These are phyloP conservation scores for Citrus inodora DNA, from an alignment of 345 rosid genomes.

Conservation along the genomic window DNA sequence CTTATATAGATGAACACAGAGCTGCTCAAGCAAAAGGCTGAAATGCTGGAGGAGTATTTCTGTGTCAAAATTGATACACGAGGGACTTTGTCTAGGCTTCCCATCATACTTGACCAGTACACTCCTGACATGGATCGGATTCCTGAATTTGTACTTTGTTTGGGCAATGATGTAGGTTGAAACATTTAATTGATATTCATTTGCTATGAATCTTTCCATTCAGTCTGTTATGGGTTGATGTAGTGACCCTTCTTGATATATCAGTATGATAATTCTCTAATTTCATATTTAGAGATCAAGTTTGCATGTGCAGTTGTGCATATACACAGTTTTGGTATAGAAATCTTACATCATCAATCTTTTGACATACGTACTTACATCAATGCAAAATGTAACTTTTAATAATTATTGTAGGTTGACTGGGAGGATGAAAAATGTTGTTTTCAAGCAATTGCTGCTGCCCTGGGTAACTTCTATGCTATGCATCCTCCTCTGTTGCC, in stretches of 20 bases:
- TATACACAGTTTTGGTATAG: not conserved
- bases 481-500: conserved; percentile 92
- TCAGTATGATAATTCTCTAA: not conserved
- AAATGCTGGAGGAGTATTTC: conserved; percentile 87
- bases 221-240: not conserved
- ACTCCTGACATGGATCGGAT: conserved; percentile 94
- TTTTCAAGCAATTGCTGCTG: conserved; percentile 83
- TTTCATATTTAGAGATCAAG: too few species aligned
- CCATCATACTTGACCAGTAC: conserved; percentile 90
- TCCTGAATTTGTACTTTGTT: conserved; percentile 82
- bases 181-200: not conserved
- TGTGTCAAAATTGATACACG: conserved; percentile 56
- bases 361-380: not conserved
- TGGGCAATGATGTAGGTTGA: conserved; percentile 92
- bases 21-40: conserved; percentile 71
- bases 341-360: not conserved
- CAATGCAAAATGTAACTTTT: conserved; percentile 5
- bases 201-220: not conserved
- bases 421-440: conserved; percentile 89
- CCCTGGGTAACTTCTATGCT: conserved; percentile 85
- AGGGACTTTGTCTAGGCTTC: conserved; percentile 79
- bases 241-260: not conserved
- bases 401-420: conserved; percentile 51
- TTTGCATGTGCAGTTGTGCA: too few species aligned
- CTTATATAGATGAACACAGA: conserved; percentile 68